These are phyloP conservation scores for Plasmodium ovale DNA, from an alignment of 169 alveolate species.

Conservation along the genomic window DNA sequence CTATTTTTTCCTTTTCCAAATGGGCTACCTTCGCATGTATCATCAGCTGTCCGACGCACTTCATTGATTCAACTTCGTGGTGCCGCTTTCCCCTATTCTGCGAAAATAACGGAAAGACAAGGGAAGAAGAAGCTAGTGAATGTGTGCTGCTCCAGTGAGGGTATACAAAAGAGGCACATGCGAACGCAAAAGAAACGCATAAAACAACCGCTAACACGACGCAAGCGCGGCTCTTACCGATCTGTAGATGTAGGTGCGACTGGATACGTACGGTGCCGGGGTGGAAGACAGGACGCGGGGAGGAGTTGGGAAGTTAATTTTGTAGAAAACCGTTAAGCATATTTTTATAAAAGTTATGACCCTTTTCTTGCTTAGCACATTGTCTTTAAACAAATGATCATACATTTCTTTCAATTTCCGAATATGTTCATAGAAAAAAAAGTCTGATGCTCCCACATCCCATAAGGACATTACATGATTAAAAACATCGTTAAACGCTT, in stretches of 20 bases:
- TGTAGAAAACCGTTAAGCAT: conserved; percentile 17
- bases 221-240: conserved; percentile 60
- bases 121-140: neutral
- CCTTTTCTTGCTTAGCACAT: conserved; percentile 40
- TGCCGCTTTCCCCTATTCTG: conserved; percentile 19
- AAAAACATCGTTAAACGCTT: conserved; percentile 48
- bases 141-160: neutral
- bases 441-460: conserved; percentile 8
- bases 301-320: conserved; percentile 65
- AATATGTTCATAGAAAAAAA: conserved; percentile 70
- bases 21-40: conserved; percentile 39
- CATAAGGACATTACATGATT: conserved; percentile 34
- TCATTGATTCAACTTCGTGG: conserved; percentile 43
- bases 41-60: conserved; percentile 44
- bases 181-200: neutral
- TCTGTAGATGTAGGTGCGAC: conserved; percentile 49
- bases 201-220: too few relatives aligned
- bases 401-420: conserved; percentile 49
- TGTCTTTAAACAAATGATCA: conserved; percentile 62
- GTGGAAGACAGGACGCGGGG: conserved; percentile 57
- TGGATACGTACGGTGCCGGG: conserved; percentile 17
- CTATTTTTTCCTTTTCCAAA: neutral
- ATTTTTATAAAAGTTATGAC: conserved; percentile 32
- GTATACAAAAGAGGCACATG: neutral
- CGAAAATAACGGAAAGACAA: neutral